A percentile compares a stretch with the other conserved stretches of the same genome.
Conservation (phyloP, 2,329 filamentous ascomycete species). For the Cladosporium austrohemisphaericum region DNA sequence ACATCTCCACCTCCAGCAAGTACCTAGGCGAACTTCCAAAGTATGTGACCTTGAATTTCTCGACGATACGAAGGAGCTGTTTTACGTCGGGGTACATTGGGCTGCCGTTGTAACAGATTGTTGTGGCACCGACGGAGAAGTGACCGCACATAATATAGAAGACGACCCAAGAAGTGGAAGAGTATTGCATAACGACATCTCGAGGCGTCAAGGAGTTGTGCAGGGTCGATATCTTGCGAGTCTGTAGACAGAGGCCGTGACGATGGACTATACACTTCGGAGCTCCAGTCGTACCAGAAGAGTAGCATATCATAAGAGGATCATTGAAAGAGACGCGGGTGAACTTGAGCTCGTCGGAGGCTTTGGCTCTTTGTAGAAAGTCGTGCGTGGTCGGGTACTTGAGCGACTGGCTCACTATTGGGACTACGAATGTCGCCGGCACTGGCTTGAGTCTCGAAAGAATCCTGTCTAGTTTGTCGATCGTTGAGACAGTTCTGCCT, state of each 20-base stretch:
- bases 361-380: conserved; percentile 33
- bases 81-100: conserved; percentile 40
- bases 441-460: conserved; percentile 27
- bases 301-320: conserved; percentile 44
- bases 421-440: conserved; percentile 29
- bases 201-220: conserved; percentile 42
- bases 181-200: conserved; percentile 46
- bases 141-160: conserved; percentile 45
- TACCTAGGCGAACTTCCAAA: conserved; percentile 46
- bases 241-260: conserved; percentile 42
- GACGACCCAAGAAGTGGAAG: conserved; percentile 47
- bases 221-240: conserved; percentile 43
- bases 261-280: conserved; percentile 46
- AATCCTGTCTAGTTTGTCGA: conserved; percentile 33
- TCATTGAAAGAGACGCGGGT: conserved; percentile 39
- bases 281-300: conserved; percentile 39
- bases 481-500: conserved; percentile 34
- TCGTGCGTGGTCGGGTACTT: conserved; percentile 28
- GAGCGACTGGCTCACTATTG: conserved; percentile 21
- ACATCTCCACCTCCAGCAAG: conserved; percentile 41
- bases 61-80: conserved; percentile 36
- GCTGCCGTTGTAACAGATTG: conserved; percentile 44
- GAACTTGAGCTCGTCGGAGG: conserved; percentile 35
- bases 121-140: conserved; percentile 39
- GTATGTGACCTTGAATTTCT: conserved; percentile 38